Conservation (phyloP, 1,139 yeast species). For the Geotrichum australiense region DNA sequence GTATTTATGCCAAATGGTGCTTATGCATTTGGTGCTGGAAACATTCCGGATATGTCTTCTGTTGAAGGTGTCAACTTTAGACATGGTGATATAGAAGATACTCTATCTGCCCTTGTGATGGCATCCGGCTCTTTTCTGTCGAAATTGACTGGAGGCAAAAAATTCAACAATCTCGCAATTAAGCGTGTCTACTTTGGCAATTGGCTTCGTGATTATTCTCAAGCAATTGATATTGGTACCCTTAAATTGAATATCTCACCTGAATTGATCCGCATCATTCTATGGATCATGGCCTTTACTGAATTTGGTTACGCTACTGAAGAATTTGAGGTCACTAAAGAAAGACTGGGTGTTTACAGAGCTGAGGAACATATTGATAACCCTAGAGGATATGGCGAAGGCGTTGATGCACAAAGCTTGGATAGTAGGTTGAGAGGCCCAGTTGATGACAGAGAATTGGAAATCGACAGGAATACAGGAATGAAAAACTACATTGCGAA, state of each 20-base stretch:
- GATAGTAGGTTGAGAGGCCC: slow-evolving; percentile 25
- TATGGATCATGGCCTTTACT: slow-evolving; percentile 26
- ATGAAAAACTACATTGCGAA: slow-evolving; percentile 27
- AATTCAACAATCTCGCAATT: slow-evolving; percentile 24
- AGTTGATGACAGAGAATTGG: slow-evolving; percentile 23
- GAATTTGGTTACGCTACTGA: slow-evolving; percentile 28
- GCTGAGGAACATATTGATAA: slow-evolving; percentile 29
- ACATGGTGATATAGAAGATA: slow-evolving; percentile 28
- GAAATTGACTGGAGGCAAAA: slow-evolving; percentile 22
- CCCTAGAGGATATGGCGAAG: slow-evolving; percentile 25
- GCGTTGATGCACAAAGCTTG: slow-evolving; percentile 21
- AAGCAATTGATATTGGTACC: slow-evolving; percentile 28
- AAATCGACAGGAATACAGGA: slow-evolving; percentile 26
- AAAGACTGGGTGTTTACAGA: slow-evolving; percentile 25
- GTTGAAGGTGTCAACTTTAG: slow-evolving; percentile 26
- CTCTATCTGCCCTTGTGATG: slow-evolving; percentile 21
- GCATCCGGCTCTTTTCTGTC: slow-evolving; percentile 20
- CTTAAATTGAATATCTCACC: slow-evolving; percentile 22
- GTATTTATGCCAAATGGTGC: slow-evolving; percentile 16
- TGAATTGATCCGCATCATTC: slow-evolving; percentile 22
- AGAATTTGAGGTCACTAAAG: slow-evolving; percentile 28
- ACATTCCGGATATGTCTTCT: slow-evolving; percentile 24
- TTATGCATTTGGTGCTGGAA: slow-evolving; percentile 29
- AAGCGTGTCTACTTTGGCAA: slow-evolving; percentile 28
- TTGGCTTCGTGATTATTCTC: slow-evolving; percentile 29